phyloP scores from a whole-genome alignment of 2,329 filamentous ascomycete species.

The Neofusicoccum parvum region DNA sequence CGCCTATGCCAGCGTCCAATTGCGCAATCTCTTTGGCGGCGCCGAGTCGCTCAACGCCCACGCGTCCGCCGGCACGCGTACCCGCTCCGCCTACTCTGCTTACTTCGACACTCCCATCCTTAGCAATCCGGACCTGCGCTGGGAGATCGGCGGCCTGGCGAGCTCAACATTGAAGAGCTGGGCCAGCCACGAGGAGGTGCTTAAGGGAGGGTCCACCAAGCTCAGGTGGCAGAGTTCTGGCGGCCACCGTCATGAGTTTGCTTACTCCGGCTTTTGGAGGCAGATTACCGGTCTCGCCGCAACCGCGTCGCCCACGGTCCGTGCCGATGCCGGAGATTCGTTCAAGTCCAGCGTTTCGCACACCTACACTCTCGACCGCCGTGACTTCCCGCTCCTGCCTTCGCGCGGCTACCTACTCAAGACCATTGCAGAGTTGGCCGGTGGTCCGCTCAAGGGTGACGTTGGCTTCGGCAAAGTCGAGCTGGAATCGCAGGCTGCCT shows the following conservation, averaged over 20 bases:
- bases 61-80: constrained; percentile 85
- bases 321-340: constrained; percentile 83
- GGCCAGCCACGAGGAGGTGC: constrained; percentile 89
- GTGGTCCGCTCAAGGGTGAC: constrained; percentile 81
- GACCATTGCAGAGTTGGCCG: constrained; percentile 79
- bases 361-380: constrained; percentile 75
- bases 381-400: constrained; percentile 84
- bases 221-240: constrained; percentile 70
- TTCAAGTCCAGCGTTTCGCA: constrained; percentile 87
- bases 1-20: constrained; percentile 82
- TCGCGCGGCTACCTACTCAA: constrained; percentile 80
- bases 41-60: constrained; percentile 88
- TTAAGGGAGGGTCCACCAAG: constrained; percentile 76
- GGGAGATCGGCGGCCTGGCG: constrained; percentile 77
- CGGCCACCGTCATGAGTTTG: constrained; percentile 73
- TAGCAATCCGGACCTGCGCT: constrained; percentile 78
- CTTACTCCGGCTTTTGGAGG: constrained; percentile 82
- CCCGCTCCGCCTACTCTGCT: constrained; percentile 86
- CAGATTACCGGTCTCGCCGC: constrained; percentile 79
- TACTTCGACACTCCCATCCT: constrained; percentile 80
- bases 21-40: constrained; percentile 92
- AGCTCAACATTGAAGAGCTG: constrained; percentile 87
- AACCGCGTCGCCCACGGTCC: constrained; percentile 77
- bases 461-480: constrained; percentile 96
- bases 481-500: constrained; percentile 74